Evolutionary conservation across 2,329 filamentous ascomycete genomes (phyloP).

Genomic region (Dothistroma pini): DNA sequence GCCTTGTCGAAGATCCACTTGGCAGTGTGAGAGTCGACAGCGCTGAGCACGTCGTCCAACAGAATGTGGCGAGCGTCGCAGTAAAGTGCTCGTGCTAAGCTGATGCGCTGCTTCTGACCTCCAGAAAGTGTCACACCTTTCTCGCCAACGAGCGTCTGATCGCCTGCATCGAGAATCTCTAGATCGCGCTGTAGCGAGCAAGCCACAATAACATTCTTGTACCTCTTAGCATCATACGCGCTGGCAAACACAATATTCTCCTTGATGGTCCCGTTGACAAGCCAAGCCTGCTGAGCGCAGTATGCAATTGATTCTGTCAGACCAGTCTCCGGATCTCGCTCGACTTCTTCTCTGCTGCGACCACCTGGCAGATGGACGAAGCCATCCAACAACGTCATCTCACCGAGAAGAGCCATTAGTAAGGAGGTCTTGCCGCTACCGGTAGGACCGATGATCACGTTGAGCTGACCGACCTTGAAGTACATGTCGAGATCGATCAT

Average conservation of each 20-base stretch:
- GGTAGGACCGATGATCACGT: constrained; percentile 88
- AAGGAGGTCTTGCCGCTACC: constrained; percentile 94
- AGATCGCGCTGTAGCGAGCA: constrained; percentile 90
- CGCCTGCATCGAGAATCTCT: constrained; percentile 85
- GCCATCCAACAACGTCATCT: constrained; percentile 85
- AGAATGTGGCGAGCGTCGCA: constrained; percentile 88
- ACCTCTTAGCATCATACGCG: constrained; percentile 74
- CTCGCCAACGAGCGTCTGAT: constrained; percentile 91
- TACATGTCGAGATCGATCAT: constrained; percentile 78
- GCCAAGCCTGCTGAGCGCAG: constrained; percentile 94
- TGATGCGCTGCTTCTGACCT: constrained; percentile 96
- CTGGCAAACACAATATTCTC: constrained; percentile 93
- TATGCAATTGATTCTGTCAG: constrained; percentile 92
- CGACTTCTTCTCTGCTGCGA: constrained; percentile 79
- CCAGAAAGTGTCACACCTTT: constrained; percentile 96
- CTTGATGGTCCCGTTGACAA: constrained; percentile 92
- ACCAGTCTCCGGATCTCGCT: constrained; percentile 74
- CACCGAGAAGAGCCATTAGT: constrained; percentile 90
- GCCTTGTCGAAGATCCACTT: constrained; percentile 98
- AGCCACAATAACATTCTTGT: constrained; percentile 81
- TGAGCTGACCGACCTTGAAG: constrained; percentile 82
- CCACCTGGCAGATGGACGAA: constrained; percentile 82
- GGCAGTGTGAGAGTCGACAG: constrained; percentile 94
- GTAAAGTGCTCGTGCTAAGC: constrained; percentile 93
- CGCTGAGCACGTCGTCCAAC: constrained; percentile 91